A percentile compares a stretch with the other conserved stretches of the same genome.
Evolutionary conservation across 169 alveolate genomes (phyloP).

Genomic region (Cryptosporidium sp.): DNA sequence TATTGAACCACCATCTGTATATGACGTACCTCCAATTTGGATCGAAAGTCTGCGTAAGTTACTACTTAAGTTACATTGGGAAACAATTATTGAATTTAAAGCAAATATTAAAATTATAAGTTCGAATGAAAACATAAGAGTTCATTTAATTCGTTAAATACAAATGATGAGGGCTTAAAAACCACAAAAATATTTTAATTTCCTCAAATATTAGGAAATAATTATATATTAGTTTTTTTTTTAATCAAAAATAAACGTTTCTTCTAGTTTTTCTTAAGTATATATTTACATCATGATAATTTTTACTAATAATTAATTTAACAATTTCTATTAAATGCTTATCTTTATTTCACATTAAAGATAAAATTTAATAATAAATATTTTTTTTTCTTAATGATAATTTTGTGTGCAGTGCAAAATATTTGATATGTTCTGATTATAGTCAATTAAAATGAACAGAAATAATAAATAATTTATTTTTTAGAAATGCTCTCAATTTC

Average conservation of each 20-base stretch:
- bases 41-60: slow-evolving; percentile 30
- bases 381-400: no score
- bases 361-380: no score
- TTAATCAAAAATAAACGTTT: no score
- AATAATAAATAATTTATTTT: neutral
- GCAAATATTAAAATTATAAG: neutral
- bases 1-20: slow-evolving; percentile 38
- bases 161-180: neutral
- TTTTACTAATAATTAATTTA: no score
- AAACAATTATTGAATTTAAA: neutral
- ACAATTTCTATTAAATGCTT: no score
- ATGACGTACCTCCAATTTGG: slow-evolving; percentile 27
- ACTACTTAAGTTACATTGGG: neutral
- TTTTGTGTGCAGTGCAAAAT: no score
- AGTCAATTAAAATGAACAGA: neutral
- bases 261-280: neutral
- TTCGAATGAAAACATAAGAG: neutral
- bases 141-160: no score
- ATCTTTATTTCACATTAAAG: neutral
- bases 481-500: neutral
- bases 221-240: neutral
- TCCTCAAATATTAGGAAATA: neutral
- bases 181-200: neutral
- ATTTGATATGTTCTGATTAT: neutral
- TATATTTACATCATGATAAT: no score